These are phyloP conservation scores for Wickerhamomyces strasburgensis DNA, from an alignment of 805 yeast species.

Conservation along the genomic window DNA sequence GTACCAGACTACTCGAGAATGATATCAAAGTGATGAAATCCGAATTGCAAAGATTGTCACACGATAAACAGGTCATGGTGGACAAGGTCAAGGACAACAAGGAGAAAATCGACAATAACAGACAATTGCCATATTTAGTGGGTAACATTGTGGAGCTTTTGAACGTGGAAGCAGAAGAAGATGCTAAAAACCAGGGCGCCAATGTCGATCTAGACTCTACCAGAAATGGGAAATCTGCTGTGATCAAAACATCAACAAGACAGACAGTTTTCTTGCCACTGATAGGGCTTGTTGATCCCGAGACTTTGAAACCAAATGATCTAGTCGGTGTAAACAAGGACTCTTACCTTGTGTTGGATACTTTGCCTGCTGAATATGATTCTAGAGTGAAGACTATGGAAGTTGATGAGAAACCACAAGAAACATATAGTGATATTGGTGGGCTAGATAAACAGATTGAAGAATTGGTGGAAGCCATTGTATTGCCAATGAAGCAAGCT, in stretches of 20 bases:
- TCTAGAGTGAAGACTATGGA: conserved; percentile 99
- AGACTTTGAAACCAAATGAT: conserved; percentile 92
- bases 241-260: conserved; percentile 93
- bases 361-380: conserved; percentile 95
- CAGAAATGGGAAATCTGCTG: conserved; percentile 94
- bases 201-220: conserved; percentile 90
- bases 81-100: conserved; percentile 94
- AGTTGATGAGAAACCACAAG: conserved; percentile 98
- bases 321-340: conserved; percentile 97
- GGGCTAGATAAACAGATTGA: conserved; percentile 98
- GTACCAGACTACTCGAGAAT: conserved; percentile 85
- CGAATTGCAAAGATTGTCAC: conserved; percentile 83
- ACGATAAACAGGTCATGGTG: conserved; percentile 88
- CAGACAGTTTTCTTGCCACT: conserved; percentile 96
- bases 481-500: conserved; percentile 96
- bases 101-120: conserved; percentile 92
- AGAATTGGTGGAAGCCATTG: conserved; percentile 97
- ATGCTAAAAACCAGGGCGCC: conserved; percentile 85
- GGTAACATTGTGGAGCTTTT: conserved; percentile 94
- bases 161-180: conserved; percentile 80
- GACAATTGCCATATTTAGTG: conserved; percentile 91
- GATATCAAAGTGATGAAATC: conserved; percentile 94
- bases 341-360: conserved; percentile 87
- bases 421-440: conserved; percentile 95
- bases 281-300: conserved; percentile 92